Evolutionary conservation across 805 yeast genomes (phyloP), one percentile per base, ranked within the genome.

Genomic region (Priceomyces haplophilus): DNA sequence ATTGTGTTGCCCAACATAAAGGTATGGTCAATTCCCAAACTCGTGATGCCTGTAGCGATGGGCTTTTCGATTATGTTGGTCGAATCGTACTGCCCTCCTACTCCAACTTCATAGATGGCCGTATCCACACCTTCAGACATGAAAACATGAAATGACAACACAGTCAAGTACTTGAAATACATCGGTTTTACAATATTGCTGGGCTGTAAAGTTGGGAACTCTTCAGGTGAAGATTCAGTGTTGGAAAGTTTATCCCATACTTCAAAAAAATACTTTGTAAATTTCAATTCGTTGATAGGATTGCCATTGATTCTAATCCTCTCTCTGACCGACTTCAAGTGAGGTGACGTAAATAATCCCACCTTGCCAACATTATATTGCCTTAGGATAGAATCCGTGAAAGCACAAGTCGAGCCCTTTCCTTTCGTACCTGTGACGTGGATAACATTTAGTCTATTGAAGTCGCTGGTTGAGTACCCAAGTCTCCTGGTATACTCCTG

Each of bases 391-490:
- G 93, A 80, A 54, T 87, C 86, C 2, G 89, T 79, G 58, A 93
- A 93, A 0, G 99, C 97, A 64, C 97, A 91, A 0, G 98, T 91
- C 0, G 97, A 89, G 1, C 99, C 99, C 66, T 93, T 93, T 11
- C 99, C 99, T 61, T 93, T 93, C 1, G 99, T 93, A 16, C 99
- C 99, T 0, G 99, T 90, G 29, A 95, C 84, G 58, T 93, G 99
- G 33, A 93, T 76, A 2, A 89, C 75, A 53, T 90, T 90, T 53
- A 93, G 62, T 46, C 64, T 73, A 64, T 90, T 79, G 58, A 88
- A 80, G 48, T 86, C 95, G 3, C 66, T 52, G 1, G 86, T 80
- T 24, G 51, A 45, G 54, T 70, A 70, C 0, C 75, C 75, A 50
- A 69, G 52, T 47, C 75, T 49, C 23, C 70, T 49, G 20, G 62